Conservation (phyloP, 2,329 filamentous ascomycete species). For the Zymoseptoria brevis region DNA sequence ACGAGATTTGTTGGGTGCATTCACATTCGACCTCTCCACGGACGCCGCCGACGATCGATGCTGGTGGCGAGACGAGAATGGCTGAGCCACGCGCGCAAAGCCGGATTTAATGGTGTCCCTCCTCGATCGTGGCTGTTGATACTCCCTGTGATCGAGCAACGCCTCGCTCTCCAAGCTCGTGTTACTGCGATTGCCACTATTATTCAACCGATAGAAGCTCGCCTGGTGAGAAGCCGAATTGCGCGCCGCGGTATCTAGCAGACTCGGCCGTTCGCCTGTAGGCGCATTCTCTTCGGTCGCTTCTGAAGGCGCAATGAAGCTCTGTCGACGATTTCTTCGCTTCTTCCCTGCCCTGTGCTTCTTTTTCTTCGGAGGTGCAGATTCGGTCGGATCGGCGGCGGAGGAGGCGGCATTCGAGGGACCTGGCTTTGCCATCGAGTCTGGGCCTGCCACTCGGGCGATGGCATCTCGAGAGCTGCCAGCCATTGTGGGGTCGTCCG, state of each 20-base stretch:
- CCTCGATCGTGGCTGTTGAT: slow-evolving; percentile 34
- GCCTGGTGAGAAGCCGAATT: slow-evolving; percentile 31
- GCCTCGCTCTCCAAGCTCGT: slow-evolving; percentile 78
- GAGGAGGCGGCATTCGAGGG: slow-evolving; percentile 2
- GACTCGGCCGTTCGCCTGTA: slow-evolving; percentile 30
- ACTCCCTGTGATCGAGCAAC: slow-evolving; percentile 70
- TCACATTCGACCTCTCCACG: slow-evolving; percentile 1
- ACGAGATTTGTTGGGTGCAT: slow-evolving; percentile 5
- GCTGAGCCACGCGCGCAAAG: slow-evolving; percentile 19
- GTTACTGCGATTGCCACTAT: slow-evolving; percentile 54
- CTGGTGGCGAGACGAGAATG: slow-evolving; percentile 15
- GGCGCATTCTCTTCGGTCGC: slow-evolving; percentile 44
- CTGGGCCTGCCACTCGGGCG: slow-evolving; percentile 6
- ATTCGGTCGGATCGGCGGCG: slow-evolving; percentile 1
- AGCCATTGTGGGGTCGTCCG: slow-evolving; percentile 1
- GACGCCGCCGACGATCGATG: slow-evolving; percentile 18
- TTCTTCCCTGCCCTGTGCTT: slow-evolving; percentile 48
- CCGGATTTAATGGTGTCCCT: slow-evolving; percentile 37
- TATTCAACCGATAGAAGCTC: slow-evolving; percentile 47
- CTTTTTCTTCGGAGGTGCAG: slow-evolving; percentile 14
- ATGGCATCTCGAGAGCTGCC: slow-evolving; percentile 2
- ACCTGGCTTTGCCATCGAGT: slow-evolving; percentile 8
- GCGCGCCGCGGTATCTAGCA: slow-evolving; percentile 31
- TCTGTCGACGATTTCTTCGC: slow-evolving; percentile 63
- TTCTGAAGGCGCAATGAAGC: slow-evolving; percentile 62